These are phyloP conservation scores for Otatea glauca DNA, from an alignment of 176 grass and related monocot species.

Conservation along the genomic window DNA sequence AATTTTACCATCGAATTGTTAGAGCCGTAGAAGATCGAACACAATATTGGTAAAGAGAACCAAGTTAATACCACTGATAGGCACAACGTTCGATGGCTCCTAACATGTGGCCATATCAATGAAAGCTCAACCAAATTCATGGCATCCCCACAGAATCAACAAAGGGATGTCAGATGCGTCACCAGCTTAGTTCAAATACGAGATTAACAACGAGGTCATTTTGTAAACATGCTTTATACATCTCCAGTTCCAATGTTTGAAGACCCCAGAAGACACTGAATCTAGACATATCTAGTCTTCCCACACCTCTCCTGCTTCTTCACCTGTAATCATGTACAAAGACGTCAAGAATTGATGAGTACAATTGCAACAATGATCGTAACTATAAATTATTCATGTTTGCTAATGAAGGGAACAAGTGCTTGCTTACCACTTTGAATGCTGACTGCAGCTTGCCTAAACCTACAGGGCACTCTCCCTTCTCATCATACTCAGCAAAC, in stretches of 20 bases:
- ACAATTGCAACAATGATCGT: neutral
- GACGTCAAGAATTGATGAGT: slow-evolving; percentile 21
- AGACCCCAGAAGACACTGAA: neutral
- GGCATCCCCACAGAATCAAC: slow-evolving; percentile 7
- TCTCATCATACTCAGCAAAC: slow-evolving; percentile 93
- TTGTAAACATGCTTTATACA: slow-evolving; percentile 39
- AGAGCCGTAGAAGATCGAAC: neutral
- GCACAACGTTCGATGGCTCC: slow-evolving; percentile 14
- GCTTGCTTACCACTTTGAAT: slow-evolving; percentile 84
- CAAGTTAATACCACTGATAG: neutral
- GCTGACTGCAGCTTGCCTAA: slow-evolving; percentile 65
- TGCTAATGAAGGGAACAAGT: neutral
- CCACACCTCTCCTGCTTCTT: slow-evolving; percentile 45
- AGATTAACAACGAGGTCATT: neutral
- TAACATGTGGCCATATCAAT: slow-evolving; percentile 14
- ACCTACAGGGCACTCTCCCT: slow-evolving; percentile 74
- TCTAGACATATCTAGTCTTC: slow-evolving; percentile 49
- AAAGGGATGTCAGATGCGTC: neutral
- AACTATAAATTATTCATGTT: neutral
- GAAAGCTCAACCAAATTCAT: slow-evolving; percentile 31
- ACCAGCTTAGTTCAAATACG: slow-evolving; percentile 1
- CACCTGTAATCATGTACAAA: slow-evolving; percentile 39
- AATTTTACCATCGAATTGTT: neutral
- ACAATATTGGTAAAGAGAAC: neutral
- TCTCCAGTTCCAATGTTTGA: slow-evolving; percentile 22